phyloP scores from a whole-genome alignment of 768 basidiomycete species.

The Botryobasidium botryosum region DNA sequence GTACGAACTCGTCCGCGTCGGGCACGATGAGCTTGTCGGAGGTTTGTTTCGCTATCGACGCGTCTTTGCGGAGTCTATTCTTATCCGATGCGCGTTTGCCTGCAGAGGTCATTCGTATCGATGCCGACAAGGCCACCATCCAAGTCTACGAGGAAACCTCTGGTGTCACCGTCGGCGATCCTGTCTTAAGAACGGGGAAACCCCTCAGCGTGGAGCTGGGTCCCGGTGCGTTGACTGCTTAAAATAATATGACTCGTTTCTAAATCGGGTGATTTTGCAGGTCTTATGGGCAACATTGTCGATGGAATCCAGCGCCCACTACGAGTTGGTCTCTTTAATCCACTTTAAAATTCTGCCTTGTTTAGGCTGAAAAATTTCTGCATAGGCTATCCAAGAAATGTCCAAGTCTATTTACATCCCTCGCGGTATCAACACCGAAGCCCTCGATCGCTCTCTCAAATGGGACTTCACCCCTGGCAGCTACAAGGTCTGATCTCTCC shows the following conservation, averaged over 20 bases:
- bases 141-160: constrained; percentile 99
- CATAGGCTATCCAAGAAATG: constrained; percentile 78
- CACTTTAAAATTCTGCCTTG: not conserved
- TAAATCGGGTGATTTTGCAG: constrained; percentile 25
- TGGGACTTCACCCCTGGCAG: constrained; percentile 89
- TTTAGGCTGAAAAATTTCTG: constrained; percentile 14
- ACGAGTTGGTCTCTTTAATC: constrained; percentile 34
- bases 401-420: constrained; percentile 99
- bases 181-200: constrained; percentile 92
- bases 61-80: not conserved
- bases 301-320: constrained; percentile 93
- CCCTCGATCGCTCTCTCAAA: constrained; percentile 68
- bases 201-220: constrained; percentile 96
- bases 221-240: constrained; percentile 44
- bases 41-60: constrained; percentile 29
- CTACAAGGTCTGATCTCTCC: constrained; percentile 39
- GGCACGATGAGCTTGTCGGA: constrained; percentile 95
- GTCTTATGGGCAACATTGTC: constrained; percentile 98
- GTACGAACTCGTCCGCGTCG: constrained; percentile 96
- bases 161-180: constrained; percentile 96
- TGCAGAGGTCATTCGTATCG: constrained; percentile 96
- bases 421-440: constrained; percentile 94
- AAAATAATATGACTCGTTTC: not conserved
- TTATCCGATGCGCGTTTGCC: not conserved
- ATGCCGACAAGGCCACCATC: constrained; percentile 93